Evolutionary conservation across 179 eudicot species (phyloP), one percentile per base, ranked within the genome.

Genomic region (Gypsophila paniculata): DNA sequence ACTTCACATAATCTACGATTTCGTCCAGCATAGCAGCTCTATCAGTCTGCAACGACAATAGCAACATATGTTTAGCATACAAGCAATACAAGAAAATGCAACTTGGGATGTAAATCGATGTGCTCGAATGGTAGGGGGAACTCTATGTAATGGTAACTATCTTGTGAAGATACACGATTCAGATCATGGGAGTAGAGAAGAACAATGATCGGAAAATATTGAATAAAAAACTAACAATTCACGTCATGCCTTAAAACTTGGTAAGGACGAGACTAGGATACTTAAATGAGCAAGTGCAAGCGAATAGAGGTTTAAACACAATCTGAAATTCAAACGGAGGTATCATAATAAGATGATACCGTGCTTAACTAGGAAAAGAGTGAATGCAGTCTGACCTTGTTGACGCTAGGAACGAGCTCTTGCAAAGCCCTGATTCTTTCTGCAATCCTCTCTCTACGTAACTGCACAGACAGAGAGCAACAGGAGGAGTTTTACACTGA

Each of bases 1-100:
- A 93, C 86, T 91, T 93, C 71, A 93, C 98, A 81, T 93, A 93
- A 66, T 93, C 97, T 80, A 93, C 95, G 73, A 93, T 86, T 84
- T 93, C 98, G 80, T 93, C 98, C 74, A 93, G 91, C 98, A 93
- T 93, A 59, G 89, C 90, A 65, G 98, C 96, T 80, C 98, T 91
- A 59, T 93, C 96, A 19, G 97, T 90, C 97, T 91, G 96, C 83
- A 82, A 70, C 29, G 25, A 34, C 12, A 59, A 8, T 36, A 71
- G 46, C 3, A n/a, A 7, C 44, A 29, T 15, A 17, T 32, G 44
- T 29, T 26, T 10, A 57, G 62, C 34, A 25, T 58, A 58, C 21
- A 15, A 53, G 8, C 46, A 11, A 29, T 42, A 17, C 6, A 58
- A 25, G 34, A 58, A 46, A 68, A 1, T 59, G 12, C 51, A 59